Conservation (phyloP, 345 rosid genomes). For the Boechera divaricarpa region DNA sequence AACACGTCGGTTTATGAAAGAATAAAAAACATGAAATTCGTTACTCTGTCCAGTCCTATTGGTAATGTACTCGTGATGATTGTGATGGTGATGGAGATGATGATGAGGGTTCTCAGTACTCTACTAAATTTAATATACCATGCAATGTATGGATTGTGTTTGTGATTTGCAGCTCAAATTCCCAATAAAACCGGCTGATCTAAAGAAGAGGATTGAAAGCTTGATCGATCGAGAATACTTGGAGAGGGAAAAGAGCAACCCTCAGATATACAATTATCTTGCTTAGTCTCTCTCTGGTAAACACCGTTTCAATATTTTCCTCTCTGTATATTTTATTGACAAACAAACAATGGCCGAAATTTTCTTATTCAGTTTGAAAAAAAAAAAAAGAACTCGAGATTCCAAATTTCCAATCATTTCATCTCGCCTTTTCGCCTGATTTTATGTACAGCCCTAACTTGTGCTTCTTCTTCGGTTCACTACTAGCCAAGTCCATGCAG, state of each 20-base stretch:
- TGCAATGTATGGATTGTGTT: conserved; percentile 4
- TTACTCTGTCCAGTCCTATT: background rate
- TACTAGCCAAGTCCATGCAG: too few relatives aligned
- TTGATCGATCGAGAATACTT: conserved; percentile 95
- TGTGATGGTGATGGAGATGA: background rate
- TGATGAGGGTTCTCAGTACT: background rate
- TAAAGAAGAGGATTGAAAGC: conserved; percentile 98
- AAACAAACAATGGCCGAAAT: conserved; percentile 25
- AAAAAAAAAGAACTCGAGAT: background rate
- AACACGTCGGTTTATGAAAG: background rate
- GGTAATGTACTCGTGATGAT: background rate
- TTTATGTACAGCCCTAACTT: background rate
- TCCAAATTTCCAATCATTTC: background rate
- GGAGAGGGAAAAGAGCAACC: conserved; percentile 98
- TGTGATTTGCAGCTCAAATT: conserved; percentile 78
- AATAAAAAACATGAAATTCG: background rate
- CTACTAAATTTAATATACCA: background rate
- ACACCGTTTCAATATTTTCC: conserved; percentile 25
- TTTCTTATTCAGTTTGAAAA: conserved; percentile 33
- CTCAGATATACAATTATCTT: conserved; percentile 94
- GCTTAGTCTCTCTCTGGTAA: conserved; percentile 50
- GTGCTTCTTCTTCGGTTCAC: background rate
- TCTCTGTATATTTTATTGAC: conserved; percentile 44
- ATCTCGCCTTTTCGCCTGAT: background rate
- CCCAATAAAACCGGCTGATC: conserved; percentile 92